Evolutionary conservation across 305 asterid species (phyloP).

Genomic region (Fraxinus ornus): DNA sequence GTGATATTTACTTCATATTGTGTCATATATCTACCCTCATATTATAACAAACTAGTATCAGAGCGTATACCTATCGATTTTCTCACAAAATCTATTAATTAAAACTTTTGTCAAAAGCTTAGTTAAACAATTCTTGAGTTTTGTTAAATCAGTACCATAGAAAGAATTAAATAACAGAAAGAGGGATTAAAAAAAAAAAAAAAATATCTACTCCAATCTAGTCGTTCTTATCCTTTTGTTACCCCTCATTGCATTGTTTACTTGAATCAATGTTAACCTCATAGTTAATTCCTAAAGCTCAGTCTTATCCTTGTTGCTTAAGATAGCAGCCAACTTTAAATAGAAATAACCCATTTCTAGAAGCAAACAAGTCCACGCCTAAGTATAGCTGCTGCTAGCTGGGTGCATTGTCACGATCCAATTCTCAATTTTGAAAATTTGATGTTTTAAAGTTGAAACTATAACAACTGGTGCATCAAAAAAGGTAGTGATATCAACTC

Average conservation of each 20-base stretch:
- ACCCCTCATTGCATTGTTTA: conserved; percentile 8
- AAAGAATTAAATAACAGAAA: no score
- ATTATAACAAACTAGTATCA: no score
- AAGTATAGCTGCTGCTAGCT: neutral
- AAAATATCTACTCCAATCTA: neutral
- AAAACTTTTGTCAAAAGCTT: no score
- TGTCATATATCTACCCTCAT: no score
- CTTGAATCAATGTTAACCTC: conserved; percentile 1
- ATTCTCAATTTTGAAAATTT: neutral
- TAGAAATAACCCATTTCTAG: conserved; percentile 18
- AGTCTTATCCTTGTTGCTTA: conserved; percentile 25
- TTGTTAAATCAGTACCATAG: no score
- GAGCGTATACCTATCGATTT: no score
- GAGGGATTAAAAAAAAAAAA: neutral
- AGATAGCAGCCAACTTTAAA: conserved; percentile 8
- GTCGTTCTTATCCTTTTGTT: conserved; percentile 24
- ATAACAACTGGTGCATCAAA: conserved; percentile 10
- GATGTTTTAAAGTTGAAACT: conserved; percentile 18
- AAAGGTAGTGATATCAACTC: conserved; percentile 13
- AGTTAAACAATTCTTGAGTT: no score
- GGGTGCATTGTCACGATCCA: conserved; percentile 9
- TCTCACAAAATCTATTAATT: no score
- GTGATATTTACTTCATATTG: no score
- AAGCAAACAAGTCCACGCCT: neutral
- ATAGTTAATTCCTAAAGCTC: conserved; percentile 15